A percentile compares a stretch with the other conserved stretches of the same genome.
Conservation (phyloP, 2,329 filamentous ascomycete species). For the Colletotrichum sp. region DNA sequence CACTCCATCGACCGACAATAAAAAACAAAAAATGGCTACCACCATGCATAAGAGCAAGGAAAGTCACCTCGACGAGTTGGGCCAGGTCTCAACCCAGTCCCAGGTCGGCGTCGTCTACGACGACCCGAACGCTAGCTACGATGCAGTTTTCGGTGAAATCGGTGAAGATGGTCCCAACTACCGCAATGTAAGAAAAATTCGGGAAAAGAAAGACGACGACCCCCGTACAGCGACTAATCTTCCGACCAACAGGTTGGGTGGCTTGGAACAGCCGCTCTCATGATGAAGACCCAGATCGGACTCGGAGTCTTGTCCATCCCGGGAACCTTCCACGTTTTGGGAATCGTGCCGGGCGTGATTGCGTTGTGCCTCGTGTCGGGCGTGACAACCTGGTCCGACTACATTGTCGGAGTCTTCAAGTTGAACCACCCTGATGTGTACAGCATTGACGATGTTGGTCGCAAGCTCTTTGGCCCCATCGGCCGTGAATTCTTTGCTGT, state of each 20-base stretch:
- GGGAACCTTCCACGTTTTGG: slow-evolving; percentile 46
- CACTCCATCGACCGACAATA: not conserved
- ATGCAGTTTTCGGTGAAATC: slow-evolving; percentile 35
- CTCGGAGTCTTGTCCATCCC: slow-evolving; percentile 56
- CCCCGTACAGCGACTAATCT: not conserved
- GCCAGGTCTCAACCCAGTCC: not conserved
- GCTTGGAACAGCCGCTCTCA: slow-evolving; percentile 46
- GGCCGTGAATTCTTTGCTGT: slow-evolving; percentile 47
- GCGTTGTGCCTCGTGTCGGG: slow-evolving; percentile 40
- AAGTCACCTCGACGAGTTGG: slow-evolving; percentile 4
- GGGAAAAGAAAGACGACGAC: not conserved
- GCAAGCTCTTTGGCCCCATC: slow-evolving; percentile 50
- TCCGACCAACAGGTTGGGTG: slow-evolving; percentile 39
- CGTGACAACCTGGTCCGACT: slow-evolving; percentile 55
- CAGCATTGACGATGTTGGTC: slow-evolving; percentile 56
- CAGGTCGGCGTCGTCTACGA: slow-evolving; percentile 10
- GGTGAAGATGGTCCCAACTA: slow-evolving; percentile 34
- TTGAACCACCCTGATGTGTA: slow-evolving; percentile 54
- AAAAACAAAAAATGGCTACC: not conserved
- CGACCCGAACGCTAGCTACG: slow-evolving; percentile 20
- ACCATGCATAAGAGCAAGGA: slow-evolving; percentile 4
- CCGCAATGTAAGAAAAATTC: slow-evolving; percentile 27
- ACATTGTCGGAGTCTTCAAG: slow-evolving; percentile 57
- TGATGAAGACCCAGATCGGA: slow-evolving; percentile 51
- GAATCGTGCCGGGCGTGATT: slow-evolving; percentile 54